phyloP scores from a whole-genome alignment of 1,139 yeast species.

The Saccharomyces hybrid region DNA sequence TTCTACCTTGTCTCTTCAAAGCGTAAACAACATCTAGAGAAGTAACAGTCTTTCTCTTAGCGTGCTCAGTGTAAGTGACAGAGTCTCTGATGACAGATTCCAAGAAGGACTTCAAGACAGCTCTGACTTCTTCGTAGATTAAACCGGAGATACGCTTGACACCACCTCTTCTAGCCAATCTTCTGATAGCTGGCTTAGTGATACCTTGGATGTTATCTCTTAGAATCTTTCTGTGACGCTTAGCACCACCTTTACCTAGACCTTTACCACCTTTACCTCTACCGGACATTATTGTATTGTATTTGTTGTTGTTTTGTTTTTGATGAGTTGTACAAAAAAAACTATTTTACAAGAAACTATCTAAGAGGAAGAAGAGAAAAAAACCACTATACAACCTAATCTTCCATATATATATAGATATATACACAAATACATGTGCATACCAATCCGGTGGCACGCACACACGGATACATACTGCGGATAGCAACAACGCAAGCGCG shows the following conservation, averaged over 20 bases:
- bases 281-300: conserved; percentile 55
- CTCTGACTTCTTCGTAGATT: conserved; percentile 96
- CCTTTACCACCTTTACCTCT: conserved; percentile 99
- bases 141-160: conserved; percentile 97
- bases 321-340: too few relatives aligned
- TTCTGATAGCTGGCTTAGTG: conserved; percentile 97
- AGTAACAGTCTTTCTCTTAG: conserved; percentile 98
- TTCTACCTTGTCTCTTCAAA: conserved; percentile 98
- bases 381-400: too few relatives aligned
- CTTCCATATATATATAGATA: background rate
- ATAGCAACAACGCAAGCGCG: background rate
- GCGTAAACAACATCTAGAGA: conserved; percentile 96
- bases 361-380: background rate
- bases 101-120: conserved; percentile 85
- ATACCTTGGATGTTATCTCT: conserved; percentile 99
- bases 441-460: background rate
- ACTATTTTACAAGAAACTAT: background rate
- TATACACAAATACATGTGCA: too few relatives aligned
- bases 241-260: conserved; percentile 97
- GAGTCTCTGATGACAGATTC: conserved; percentile 96
- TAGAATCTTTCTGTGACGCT: conserved; percentile 97
- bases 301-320: conserved; percentile 4
- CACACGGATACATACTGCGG: background rate
- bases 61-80: conserved; percentile 97
- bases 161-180: conserved; percentile 99